Evolutionary conservation across 108 stramenopile species (phyloP), one percentile per base, ranked within the genome.

Genomic region (Conticribra guillardii): DNA sequence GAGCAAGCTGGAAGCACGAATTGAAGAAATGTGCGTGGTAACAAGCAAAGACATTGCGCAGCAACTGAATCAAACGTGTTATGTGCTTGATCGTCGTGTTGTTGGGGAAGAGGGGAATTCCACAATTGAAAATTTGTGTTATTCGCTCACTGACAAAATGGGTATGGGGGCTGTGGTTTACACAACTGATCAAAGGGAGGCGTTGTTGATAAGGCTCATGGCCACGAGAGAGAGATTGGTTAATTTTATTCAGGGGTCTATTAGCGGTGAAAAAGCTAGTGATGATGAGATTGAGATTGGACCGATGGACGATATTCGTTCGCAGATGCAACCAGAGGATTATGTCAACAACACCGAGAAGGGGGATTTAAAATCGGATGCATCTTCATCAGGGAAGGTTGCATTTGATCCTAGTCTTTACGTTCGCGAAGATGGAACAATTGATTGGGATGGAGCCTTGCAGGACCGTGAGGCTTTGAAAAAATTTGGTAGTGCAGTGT

Each of bases 381-480:
- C 3, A 17, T 18, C 47, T 18, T 14, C 8, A 58, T 18, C 44
- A 16, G 48, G 29, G 16, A 30, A 27, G 4, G 26, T 67, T 14
- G 32, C 72, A 14, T 67, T 60, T 19, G 89, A 89, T 31, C 91
- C 95, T 1, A 89, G 89, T 50, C 71, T 96, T 24, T 96, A 96
- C 73, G 94, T 98, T 15, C 84, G 98, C 16, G 96, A 98, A 8
- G 98, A 98, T 76, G 98, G 98, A 2, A 97, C 96, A 1, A 93
- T 97, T 29, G 97, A 97, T 69, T 97, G 98, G 98, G 97, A 98
- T 69, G 97, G 98, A 14, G 97, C 98, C 0, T 69, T 98, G 30
- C 95, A 97, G 64, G 97, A 97, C 57, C 78, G 89, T 21, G 96
- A 92, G 51, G 96, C 97, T 1, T 84, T 96, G 56, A 79, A 81